Evolutionary conservation across 2,329 filamentous ascomycete species (phyloP).

Genomic region (Xenoacremonium recifei): DNA sequence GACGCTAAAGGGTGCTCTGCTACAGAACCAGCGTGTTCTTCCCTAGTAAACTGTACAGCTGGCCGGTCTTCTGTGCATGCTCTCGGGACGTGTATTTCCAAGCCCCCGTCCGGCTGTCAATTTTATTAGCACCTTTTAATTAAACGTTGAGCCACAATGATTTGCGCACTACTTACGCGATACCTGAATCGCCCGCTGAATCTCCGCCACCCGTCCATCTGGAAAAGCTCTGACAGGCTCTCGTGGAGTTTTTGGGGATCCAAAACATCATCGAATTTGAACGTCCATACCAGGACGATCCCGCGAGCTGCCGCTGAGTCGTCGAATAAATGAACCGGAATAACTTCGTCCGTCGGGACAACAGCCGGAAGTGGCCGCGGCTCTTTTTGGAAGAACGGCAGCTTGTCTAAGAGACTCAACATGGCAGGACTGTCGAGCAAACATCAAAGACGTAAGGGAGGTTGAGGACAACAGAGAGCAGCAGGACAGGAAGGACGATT

Average conservation of each 20-base stretch:
- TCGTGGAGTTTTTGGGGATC: constrained; percentile 37
- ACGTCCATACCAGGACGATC: constrained; percentile 22
- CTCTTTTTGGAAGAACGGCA: no score
- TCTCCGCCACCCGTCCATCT: constrained; percentile 44
- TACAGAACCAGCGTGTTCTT: constrained; percentile 35
- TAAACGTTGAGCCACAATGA: neutral
- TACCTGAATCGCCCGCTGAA: constrained; percentile 40
- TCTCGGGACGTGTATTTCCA: constrained; percentile 33
- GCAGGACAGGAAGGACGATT: no score
- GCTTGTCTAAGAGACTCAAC: no score
- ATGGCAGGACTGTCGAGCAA: no score
- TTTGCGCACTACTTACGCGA: neutral
- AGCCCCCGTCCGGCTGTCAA: constrained; percentile 18
- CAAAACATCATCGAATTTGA: constrained; percentile 46
- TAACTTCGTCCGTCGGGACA: constrained; percentile 4
- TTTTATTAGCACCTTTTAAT: neutral
- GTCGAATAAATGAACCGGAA: constrained; percentile 4
- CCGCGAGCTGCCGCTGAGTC: constrained; percentile 2
- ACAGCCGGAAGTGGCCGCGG: no score
- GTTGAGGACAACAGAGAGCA: no score
- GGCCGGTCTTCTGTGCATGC: constrained; percentile 32
- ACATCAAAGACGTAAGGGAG: no score
- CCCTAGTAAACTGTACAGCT: constrained; percentile 40
- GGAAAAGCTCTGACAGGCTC: constrained; percentile 36
- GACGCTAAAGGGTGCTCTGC: constrained; percentile 39